Percentiles rank a stretch among this genome's conserved stretches.
Evolutionary conservation across 352 stramenopile species (phyloP).

Genomic region (Pythium myriotylum): DNA sequence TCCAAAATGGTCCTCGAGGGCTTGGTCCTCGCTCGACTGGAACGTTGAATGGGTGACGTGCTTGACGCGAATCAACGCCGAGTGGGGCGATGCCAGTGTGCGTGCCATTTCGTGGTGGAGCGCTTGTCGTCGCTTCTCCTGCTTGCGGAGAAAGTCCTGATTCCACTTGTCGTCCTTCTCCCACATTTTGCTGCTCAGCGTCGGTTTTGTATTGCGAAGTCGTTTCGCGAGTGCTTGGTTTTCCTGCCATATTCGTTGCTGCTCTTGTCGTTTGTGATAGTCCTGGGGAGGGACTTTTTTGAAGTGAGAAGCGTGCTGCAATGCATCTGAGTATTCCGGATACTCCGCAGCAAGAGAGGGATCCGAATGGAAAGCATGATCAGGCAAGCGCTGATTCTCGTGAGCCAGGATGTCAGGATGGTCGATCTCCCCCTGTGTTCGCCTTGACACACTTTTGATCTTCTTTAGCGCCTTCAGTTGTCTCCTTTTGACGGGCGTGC

Average conservation of each 20-base stretch:
- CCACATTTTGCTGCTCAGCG: conserved; percentile 68
- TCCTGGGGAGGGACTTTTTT: conserved; percentile 35
- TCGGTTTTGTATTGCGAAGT: conserved; percentile 64
- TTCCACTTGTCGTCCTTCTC: conserved; percentile 76
- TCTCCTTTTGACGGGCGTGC: background rate
- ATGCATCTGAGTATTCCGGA: background rate
- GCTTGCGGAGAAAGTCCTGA: conserved; percentile 61
- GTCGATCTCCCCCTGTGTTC: conserved; percentile 28
- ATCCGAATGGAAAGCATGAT: background rate
- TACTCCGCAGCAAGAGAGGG: background rate
- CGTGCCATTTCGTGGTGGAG: conserved; percentile 59
- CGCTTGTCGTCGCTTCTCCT: conserved; percentile 50
- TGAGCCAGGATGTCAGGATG: conserved; percentile 21
- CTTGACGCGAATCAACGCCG: conserved; percentile 33
- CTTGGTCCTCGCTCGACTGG: background rate
- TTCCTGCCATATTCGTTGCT: conserved; percentile 72
- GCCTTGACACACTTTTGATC: conserved; percentile 13
- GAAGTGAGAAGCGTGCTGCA: background rate
- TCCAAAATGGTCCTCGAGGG: background rate
- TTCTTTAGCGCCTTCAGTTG: conserved; percentile 19
- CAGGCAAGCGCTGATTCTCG: conserved; percentile 34
- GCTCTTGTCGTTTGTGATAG: conserved; percentile 70
- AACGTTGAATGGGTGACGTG: background rate
- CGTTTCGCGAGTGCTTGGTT: conserved; percentile 74
- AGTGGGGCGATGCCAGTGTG: conserved; percentile 49